Base-by-base conservation (phyloP, 2,329 filamentous ascomycete genomes). In the Pseudopyrenochaeta lycopersici region DNA sequence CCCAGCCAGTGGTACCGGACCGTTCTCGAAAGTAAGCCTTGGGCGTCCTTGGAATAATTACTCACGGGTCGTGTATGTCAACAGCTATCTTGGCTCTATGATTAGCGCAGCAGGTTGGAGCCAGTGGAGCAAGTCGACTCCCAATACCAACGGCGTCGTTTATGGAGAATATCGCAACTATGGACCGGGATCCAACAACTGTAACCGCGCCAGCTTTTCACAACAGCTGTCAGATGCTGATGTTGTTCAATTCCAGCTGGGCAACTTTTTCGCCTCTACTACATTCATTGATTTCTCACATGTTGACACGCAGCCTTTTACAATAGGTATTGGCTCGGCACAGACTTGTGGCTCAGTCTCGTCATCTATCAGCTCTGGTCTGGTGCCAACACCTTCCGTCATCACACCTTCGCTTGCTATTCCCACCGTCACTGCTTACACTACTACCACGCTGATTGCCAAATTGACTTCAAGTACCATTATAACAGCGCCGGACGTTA, bases 241-340 rank as follows among this genome's bases (percentile, higher is more conserved):
- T 33, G 76, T 74, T 15, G 68, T 68, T 21, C 70, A 77, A 46
- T 80, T 77, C 46, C 68, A 79, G 62, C 60, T 80, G 30, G 62
- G 68, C 6, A 75, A 66, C 52, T 79, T 80, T 62, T 80, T 80
- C 51, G 56, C 70, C 1, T 66, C 67, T 1, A 78, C 72, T 1
- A 68, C 71, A 6, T 80, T 77, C 73, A 79, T 80, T 58, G 74
- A 80, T 52, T 76, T 78, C 49, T 73, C 73, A 2, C 69, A 72
- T 32, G 64, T 80, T 14, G 64, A 71, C 47, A 68, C 72, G 1
- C 66, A 71, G 46, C 77, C 78, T 0, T 80, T 80, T 49, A 57
- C 57, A 2, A 65, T 72, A 10, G 71, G 69, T 1, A 65, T 66
- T 18, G 71, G 68, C 14, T 69, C 69, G 7, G 66, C 66, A 14